Evolutionary conservation across 2,329 filamentous ascomycete genomes (phyloP).

Genomic region (Corynespora cassiicola): DNA sequence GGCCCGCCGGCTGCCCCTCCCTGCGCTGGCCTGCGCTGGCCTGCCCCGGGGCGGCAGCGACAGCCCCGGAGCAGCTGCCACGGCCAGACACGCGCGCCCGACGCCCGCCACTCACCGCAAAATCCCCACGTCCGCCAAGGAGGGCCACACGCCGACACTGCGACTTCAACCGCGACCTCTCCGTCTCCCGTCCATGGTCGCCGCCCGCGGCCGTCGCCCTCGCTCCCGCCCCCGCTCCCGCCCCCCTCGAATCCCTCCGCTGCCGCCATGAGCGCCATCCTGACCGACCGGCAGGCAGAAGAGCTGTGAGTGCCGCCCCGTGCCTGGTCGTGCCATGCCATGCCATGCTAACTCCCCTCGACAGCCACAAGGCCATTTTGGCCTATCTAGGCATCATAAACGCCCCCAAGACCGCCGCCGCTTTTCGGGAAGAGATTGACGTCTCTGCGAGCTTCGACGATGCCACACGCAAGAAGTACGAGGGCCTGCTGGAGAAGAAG

Average conservation of each 20-base stretch:
- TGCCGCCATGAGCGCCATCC: conserved; percentile 72
- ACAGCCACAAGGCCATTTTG: conserved; percentile 90
- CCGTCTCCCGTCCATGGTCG: conserved; percentile 40
- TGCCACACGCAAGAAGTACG: conserved; percentile 89
- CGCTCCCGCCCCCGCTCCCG: conserved; percentile 24
- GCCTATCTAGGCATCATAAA: conserved; percentile 82
- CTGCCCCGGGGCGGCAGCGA: too few relatives aligned
- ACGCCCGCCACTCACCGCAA: conserved; percentile 21
- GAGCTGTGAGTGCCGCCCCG: conserved; percentile 73
- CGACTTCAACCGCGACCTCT: too few relatives aligned
- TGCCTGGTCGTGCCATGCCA: too few relatives aligned
- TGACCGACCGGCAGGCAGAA: conserved; percentile 83
- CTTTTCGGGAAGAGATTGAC: conserved; percentile 77
- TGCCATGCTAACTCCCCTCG: too few relatives aligned
- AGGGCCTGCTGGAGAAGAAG: conserved; percentile 94
- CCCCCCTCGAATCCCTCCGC: conserved; percentile 25
- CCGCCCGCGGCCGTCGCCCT: conserved; percentile 22
- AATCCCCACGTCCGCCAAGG: conserved; percentile 9
- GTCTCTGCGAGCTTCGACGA: conserved; percentile 78
- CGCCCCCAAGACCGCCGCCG: conserved; percentile 71
- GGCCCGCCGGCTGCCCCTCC: conserved; percentile 4
- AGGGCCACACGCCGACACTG: too few relatives aligned
- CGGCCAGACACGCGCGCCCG: too few relatives aligned
- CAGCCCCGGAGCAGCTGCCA: too few relatives aligned
- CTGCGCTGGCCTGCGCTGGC: neutral